These are phyloP conservation scores for Rhododendron griersonianum DNA, from an alignment of 148 eudicot species.

Conservation along the genomic window DNA sequence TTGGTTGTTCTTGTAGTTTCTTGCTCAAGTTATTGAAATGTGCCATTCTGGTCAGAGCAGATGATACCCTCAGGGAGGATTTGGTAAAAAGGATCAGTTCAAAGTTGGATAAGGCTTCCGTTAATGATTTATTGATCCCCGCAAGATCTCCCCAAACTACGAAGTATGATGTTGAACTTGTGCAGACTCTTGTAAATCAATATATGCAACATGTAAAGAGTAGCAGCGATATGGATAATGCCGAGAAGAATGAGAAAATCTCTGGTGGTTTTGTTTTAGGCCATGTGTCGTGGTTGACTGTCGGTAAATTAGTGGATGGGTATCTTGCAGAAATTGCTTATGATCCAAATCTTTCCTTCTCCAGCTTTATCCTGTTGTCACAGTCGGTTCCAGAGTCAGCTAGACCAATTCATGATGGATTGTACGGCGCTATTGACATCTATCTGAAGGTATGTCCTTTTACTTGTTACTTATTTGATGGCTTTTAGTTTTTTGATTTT, in stretches of 20 bases:
- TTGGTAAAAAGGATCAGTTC: conserved; percentile 46
- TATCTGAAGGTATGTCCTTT: conserved; percentile 54
- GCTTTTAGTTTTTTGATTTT: neutral
- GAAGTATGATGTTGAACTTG: conserved; percentile 66
- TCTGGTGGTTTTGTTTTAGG: conserved; percentile 26
- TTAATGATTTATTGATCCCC: conserved; percentile 63
- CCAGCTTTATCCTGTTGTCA: conserved; percentile 47
- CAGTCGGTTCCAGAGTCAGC: conserved; percentile 60
- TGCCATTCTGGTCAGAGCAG: conserved; percentile 57
- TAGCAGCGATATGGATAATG: conserved; percentile 25
- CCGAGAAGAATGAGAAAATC: conserved; percentile 27
- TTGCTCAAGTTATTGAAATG: conserved; percentile 75
- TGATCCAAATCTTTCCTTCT: conserved; percentile 49
- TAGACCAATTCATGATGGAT: conserved; percentile 76
- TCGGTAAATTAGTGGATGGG: conserved; percentile 60
- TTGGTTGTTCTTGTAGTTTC: conserved; percentile 79
- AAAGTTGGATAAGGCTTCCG: conserved; percentile 72
- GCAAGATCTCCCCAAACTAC: conserved; percentile 53
- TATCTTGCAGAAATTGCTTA: conserved; percentile 63
- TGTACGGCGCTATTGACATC: conserved; percentile 66
- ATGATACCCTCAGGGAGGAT: conserved; percentile 50
- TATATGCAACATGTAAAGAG: conserved; percentile 39
- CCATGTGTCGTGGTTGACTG: conserved; percentile 45
- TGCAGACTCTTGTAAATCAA: conserved; percentile 48
- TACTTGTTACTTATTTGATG: neutral